Base-by-base conservation (phyloP, 2,329 filamentous ascomycete species). In the Beauveria australis region DNA sequence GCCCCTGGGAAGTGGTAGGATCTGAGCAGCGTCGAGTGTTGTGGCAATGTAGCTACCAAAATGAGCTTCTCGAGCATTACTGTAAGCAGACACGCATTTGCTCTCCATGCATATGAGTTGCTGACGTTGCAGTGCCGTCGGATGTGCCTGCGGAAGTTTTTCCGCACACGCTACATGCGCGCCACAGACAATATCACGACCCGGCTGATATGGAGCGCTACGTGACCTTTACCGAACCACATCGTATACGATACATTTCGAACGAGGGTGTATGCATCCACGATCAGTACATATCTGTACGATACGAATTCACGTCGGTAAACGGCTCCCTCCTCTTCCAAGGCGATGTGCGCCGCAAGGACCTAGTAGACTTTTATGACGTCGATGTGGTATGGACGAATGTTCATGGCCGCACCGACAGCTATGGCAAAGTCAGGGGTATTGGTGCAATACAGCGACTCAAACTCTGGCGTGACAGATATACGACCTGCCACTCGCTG, bases 351-450 rank as follows among this genome's bases (percentile, higher is more conserved):
- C 75, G 79, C 24, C 69, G 72, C 33, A 78, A 77, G 66, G 76
- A 80, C 48, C 67, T 82, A 24, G 66, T 82, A 37, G 79, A 77
- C 64, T 81, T 79, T 67, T 81, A 77, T 60, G 79, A 82, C 61
- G 74, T 80, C 37, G 79, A 82, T 63, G 79, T 81, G 10, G 72
- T 79, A 41, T 82, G 79, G 79, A 79, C 78, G 24, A 79, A 81
- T 63, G 68, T 73, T 4, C 77, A 81, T 62, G 72, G 76, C 52
- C 74, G 79, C 44, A 81, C 77, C 3, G 79, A 81, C 67, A 69
- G 74, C 18, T 80, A 80, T 62, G 79, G 79, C 51, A 80, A 76
- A 37, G 74, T 81, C 14, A 75, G 76, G 60, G 79, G 79, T 22
- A 73, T 82, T 59, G 79, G 78, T 1, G 77, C 79, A 1, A 79